Conservation (phyloP, 192 early-diverging fungal species). For the Globomyces pollinis-pini region DNA sequence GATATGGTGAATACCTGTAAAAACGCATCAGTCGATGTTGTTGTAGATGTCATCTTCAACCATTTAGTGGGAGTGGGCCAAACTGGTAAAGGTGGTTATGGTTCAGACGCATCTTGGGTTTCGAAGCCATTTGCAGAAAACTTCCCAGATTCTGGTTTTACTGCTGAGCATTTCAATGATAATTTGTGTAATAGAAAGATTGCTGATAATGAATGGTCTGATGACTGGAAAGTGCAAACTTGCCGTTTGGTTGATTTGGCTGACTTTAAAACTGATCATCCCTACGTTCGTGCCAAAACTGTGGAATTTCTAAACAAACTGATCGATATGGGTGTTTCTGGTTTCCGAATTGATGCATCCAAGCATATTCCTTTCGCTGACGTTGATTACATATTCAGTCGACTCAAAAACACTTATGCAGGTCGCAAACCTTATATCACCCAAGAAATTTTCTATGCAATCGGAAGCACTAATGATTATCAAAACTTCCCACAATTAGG, state of each 20-base stretch:
- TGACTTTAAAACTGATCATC: conserved; percentile 6
- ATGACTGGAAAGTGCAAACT: background rate
- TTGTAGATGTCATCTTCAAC: conserved; percentile 10
- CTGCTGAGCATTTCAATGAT: conserved; percentile 8
- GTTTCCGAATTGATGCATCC: conserved; percentile 1
- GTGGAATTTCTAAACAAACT: background rate
- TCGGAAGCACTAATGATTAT: background rate
- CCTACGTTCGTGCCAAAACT: conserved; percentile 1
- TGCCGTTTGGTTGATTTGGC: background rate
- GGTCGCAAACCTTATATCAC: background rate
- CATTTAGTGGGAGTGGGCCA: background rate
- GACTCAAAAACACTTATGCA: background rate
- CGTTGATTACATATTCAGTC: background rate
- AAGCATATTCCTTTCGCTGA: background rate
- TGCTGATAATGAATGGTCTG: background rate
- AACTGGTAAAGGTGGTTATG: background rate
- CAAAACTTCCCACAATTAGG: background rate
- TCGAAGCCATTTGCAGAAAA: background rate
- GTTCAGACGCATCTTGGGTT: background rate
- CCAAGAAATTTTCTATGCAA: background rate
- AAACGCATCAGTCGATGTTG: conserved; percentile 1
- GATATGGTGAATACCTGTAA: conserved; percentile 9
- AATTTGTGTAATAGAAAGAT: conserved; percentile 2
- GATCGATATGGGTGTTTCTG: background rate
- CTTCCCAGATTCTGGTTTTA: conserved; percentile 10